phyloP scores from a whole-genome alignment of 2,329 filamentous ascomycete species.

The Rachicladosporium sp. region DNA sequence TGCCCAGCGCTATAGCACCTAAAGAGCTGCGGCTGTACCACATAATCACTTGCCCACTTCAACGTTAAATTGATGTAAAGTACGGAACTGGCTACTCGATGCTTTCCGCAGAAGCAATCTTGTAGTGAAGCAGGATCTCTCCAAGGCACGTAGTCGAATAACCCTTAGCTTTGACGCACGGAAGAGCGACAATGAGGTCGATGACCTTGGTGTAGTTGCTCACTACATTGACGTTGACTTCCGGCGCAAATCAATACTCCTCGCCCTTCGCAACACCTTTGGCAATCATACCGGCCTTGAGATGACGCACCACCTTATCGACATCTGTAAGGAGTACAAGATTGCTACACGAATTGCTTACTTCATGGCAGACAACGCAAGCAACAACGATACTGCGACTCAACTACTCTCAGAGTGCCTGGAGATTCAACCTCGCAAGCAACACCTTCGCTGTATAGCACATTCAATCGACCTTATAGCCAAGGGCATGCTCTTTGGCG shows the following conservation, averaged over 20 bases:
- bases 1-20: no score
- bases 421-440: conserved; percentile 1
- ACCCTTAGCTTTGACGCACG: neutral
- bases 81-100: neutral
- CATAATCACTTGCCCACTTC: no score
- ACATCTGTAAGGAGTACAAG: neutral
- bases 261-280: neutral
- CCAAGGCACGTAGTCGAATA: neutral
- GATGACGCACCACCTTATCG: neutral
- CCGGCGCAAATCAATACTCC: neutral
- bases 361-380: conserved; percentile 12
- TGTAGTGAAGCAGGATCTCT: neutral
- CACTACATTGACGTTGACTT: conserved; percentile 1
- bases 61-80: no score
- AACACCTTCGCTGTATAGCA: conserved; percentile 7
- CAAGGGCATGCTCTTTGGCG: conserved; percentile 7
- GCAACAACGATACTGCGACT: conserved; percentile 7
- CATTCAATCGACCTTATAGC: conserved; percentile 10
- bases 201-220: neutral
- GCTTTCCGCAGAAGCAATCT: neutral
- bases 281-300: neutral
- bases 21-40: no score
- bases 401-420: conserved; percentile 2
- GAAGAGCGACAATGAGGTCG: neutral
- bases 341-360: conserved; percentile 1